Evolutionary conservation across 2,329 filamentous ascomycete species (phyloP), one percentile per base, ranked within the genome.

Genomic region (Pyrenochaeta sp.): DNA sequence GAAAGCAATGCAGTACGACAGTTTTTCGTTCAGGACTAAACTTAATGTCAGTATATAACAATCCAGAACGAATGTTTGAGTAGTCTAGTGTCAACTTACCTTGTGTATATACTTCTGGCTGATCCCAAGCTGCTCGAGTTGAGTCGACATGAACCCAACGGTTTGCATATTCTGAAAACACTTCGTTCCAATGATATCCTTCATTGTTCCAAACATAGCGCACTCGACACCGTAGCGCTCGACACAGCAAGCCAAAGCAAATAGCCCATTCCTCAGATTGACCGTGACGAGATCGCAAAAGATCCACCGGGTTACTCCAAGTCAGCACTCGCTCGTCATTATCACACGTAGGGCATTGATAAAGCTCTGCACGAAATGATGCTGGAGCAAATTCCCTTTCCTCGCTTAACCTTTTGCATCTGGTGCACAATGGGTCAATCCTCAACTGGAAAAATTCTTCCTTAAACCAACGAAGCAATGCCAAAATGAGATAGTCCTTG

Each of bases 151-250:
- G 91, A 23, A 96, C 81, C 92, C 92, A 96, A 64, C 90, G 84
- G 68, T 87, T 85, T 63, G 91, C 87, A 71, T 95, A 90, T 55
- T 91, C 88, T 3, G 90, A 96, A 74, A 95, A 96, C 4, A 96
- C 86, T 62, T 96, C 92, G 1, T 90, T 95, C 92, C 92, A 96
- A 11, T 96, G 88, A 63, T 96, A 88, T 67, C 96, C 92, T 71
- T 96, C 92, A n/a, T 87, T 86, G 60, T 96, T 96, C 92, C 92
- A 96, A 9, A 96, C 87, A 91, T 92, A 96, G 60, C 92, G 84
- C 15, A 96, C 90, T 38, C 91, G 83, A 44, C 87, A 88, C 29
- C 91, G 91, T 7, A 96, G 83, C 4, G 92, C 92, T 45, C 92
- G 84, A 76, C 92, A 96, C 35, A 96, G 80, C 92, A 96, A 96